These are phyloP conservation scores for Ustilago tritici DNA, from an alignment of 1,284 basidiomycete genomes.

Conservation along the genomic window DNA sequence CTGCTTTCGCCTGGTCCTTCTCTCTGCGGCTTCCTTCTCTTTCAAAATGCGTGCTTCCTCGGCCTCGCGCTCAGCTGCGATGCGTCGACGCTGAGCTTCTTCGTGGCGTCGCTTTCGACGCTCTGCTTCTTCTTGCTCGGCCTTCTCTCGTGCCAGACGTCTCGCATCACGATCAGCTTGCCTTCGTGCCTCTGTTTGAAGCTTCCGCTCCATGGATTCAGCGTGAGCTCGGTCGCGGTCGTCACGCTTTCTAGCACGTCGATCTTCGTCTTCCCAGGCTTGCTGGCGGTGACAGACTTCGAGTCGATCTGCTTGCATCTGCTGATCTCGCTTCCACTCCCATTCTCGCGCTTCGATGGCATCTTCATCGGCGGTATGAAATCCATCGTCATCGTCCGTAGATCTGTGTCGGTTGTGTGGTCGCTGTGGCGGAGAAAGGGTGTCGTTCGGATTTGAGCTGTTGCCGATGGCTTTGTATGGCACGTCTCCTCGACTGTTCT, in stretches of 20 bases:
- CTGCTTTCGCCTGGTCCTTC: slow-evolving; percentile 23
- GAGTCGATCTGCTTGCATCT: slow-evolving; percentile 43
- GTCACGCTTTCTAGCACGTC: slow-evolving; percentile 20
- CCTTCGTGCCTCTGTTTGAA: slow-evolving; percentile 14
- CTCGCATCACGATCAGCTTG: slow-evolving; percentile 35
- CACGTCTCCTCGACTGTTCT: slow-evolving; percentile 1
- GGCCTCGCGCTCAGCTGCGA: slow-evolving; percentile 32
- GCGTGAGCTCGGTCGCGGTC: slow-evolving; percentile 29
- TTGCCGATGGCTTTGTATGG: slow-evolving; percentile 22
- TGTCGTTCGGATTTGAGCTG: slow-evolving; percentile 2
- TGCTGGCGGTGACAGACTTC: slow-evolving; percentile 36
- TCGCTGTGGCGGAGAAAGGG: slow-evolving; percentile 8
- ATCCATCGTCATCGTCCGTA: slow-evolving; percentile 41
- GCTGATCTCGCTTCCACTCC: slow-evolving; percentile 37
- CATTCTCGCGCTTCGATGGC: slow-evolving; percentile 41
- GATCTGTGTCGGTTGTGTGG: slow-evolving; percentile 26
- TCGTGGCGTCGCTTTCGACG: slow-evolving; percentile 16
- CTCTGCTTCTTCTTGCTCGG: slow-evolving; percentile 24
- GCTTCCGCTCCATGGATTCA: slow-evolving; percentile 19
- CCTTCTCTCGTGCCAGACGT: slow-evolving; percentile 23
- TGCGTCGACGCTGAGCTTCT: slow-evolving; percentile 26
- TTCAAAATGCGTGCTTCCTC: slow-evolving; percentile 22
- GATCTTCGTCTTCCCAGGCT: slow-evolving; percentile 32
- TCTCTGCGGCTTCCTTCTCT: slow-evolving; percentile 35
- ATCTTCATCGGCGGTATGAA: slow-evolving; percentile 50